Base-by-base conservation (phyloP, 208 protist genomes). In the Giardia muris region DNA sequence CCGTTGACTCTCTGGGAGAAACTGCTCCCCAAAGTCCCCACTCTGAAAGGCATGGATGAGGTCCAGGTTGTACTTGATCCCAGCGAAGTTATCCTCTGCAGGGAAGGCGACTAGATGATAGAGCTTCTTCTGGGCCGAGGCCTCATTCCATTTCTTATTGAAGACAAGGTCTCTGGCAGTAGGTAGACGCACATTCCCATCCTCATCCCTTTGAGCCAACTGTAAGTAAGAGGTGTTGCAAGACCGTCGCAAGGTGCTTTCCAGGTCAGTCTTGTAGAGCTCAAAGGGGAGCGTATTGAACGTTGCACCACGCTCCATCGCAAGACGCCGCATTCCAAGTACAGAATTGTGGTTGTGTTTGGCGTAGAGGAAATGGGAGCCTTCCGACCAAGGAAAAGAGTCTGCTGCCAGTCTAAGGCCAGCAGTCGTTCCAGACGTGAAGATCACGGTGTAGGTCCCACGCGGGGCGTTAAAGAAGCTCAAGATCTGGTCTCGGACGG, bases 291-390 rank as follows among this genome's bases (percentile, higher is more conserved):
- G 2, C 39, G 86, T 92, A 43, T 48, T 19, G 76, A 91, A 95
- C 2, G 42, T 67, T 39, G 48, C 94, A 19, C 76, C 76, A 10
- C 86, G 1, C 48, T 95, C 48, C 10, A 67, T 43, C 4, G 94
- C 95, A 46, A 95, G 94, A 57, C 94, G 94, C 67, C 96, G 92
- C 0, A 97, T 96, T 19, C 96, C 96, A 42, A 97, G 43, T 1
- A 97, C 93, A 2, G 95, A 96, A 42, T 96, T 97, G 88, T 97
- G 96, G 42, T 92, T 95, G 30, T 94, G 67, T 0, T 90, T 48
- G 2, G 90, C 46, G 87, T 95, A 95, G n/a, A 94, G 47, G 47
- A 94, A 96, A 42, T 46, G 87, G 22, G 91, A 94, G 0, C 43
- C 0, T 42, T 90, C 48, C 3, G 92, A 43, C 95, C 95, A 96